A percentile compares a stretch with the other conserved stretches of the same genome.
phyloP scores from a whole-genome alignment of 495 filamentous ascomycete genomes.

The Trichoderma gamsii region DNA sequence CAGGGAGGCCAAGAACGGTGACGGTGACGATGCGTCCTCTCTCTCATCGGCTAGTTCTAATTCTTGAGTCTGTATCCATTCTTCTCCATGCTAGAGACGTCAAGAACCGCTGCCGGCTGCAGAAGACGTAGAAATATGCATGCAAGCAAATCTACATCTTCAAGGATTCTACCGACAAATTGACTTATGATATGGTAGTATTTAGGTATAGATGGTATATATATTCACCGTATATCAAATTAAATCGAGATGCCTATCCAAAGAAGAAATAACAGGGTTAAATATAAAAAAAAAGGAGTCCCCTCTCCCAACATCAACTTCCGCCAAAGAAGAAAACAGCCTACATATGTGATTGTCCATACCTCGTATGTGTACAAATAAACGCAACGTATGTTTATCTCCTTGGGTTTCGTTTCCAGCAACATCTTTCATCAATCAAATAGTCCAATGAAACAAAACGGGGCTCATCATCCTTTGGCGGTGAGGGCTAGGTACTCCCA shows the following conservation, averaged over 20 bases:
- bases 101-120: too few relatives aligned
- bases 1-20: too few relatives aligned
- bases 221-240: background rate
- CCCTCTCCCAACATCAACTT: background rate
- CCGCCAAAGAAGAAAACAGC: background rate
- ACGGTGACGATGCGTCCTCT: too few relatives aligned
- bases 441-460: background rate
- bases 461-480: background rate
- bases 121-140: background rate
- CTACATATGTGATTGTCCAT: background rate
- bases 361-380: background rate
- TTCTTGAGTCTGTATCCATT: too few relatives aligned
- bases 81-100: too few relatives aligned
- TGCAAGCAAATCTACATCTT: background rate
- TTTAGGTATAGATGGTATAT: background rate
- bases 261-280: background rate
- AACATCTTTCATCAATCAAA: conserved; percentile 8
- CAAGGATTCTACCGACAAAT: too few relatives aligned
- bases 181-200: background rate
- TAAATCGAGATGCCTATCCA: background rate
- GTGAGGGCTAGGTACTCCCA: background rate
- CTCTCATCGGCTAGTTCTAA: too few relatives aligned
- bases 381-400: background rate
- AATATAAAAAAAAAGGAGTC: background rate
- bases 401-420: background rate